Base-by-base conservation (phyloP, 192 early-diverging fungal genomes). In the Gaertneriomyces sp. region DNA sequence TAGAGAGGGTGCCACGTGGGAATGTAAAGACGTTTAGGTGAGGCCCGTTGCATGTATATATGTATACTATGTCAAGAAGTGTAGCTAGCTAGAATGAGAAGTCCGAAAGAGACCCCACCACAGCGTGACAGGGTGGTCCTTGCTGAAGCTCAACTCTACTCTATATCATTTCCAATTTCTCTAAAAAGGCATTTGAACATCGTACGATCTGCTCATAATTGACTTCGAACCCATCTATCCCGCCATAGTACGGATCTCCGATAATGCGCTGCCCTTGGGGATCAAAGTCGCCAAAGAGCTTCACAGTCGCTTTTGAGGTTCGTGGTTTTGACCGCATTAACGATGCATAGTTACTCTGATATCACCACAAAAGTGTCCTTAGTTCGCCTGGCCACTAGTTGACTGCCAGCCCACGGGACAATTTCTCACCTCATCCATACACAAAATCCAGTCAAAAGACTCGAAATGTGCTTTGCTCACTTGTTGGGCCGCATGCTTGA, bases 401-500 rank as follows among this genome's bases (percentile, higher is more conserved):
- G 25, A 33, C 2, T 33, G 25, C 25, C 25, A 33, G 25, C 25
- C 25, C 25, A 33, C 25, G 25, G 25, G 25, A 33, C 25, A 33
- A 33, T 33, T 33, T 12, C 46, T 42, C 41, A 58, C 60, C 38
- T 87, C 77, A 64, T 98, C 95, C 93, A 96, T 96, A 74, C 91
- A 93, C 19, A 98, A 80, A 53, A 98, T 87, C 59, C 90, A 89
- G 60, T 94, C 89, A 55, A 91, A 98, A 4, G 74, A 45, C 3
- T 57, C 42, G 74, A 90, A 96, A 64, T 98, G 87, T 0, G 60
- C 52, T 7, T 61, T 63, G 9, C 50, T 52, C 52, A 95, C 84
- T 65, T 91, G 83, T 66, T 87, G 89, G 5, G 88, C 92, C 20
- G 53, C 63, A 66, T 93, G 91, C 47, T 81, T 79, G 44, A 98